Conservation (phyloP, 2,329 filamentous ascomycete genomes). For the Xylaria sp. region DNA sequence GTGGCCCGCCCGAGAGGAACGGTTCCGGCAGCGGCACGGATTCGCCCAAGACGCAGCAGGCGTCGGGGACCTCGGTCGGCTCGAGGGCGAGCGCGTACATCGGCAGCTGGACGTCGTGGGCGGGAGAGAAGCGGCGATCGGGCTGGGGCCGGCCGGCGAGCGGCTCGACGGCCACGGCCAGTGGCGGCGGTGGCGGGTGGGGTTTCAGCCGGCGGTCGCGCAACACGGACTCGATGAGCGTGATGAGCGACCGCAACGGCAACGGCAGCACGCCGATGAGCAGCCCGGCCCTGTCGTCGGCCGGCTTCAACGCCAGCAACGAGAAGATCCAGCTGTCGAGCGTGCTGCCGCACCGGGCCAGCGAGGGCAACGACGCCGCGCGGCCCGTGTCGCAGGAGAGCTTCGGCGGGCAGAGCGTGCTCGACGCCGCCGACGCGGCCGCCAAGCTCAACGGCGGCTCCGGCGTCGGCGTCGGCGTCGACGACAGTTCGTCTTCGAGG, state of each 20-base stretch:
- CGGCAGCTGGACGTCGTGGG: constrained; percentile 71
- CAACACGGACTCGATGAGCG: constrained; percentile 36
- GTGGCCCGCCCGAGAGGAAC: constrained; percentile 32
- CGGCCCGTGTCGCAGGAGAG: constrained; percentile 45
- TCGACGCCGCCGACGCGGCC: constrained; percentile 39
- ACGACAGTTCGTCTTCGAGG: too few relatives aligned
- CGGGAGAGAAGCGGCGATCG: constrained; percentile 73
- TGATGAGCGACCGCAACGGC: constrained; percentile 37
- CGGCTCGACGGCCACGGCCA: constrained; percentile 39
- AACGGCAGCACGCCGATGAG: constrained; percentile 39
- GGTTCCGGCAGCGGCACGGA: constrained; percentile 36
- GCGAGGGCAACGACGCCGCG: constrained; percentile 28
- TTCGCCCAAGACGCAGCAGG: constrained; percentile 48
- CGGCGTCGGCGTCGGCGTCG: too few relatives aligned
- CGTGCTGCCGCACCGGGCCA: constrained; percentile 19
- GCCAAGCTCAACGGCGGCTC: too few relatives aligned
- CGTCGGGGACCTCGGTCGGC: constrained; percentile 53
- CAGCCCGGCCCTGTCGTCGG: constrained; percentile 40
- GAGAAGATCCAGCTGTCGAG: constrained; percentile 35
- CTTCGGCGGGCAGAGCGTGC: constrained; percentile 50
- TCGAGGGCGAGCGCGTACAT: constrained; percentile 65
- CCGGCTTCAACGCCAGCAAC: constrained; percentile 43
- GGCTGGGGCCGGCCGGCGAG: constrained; percentile 42
- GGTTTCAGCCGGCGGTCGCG: constrained; percentile 20
- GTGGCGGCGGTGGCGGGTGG: constrained; percentile 36